Evolutionary conservation across 1,284 basidiomycete species (phyloP), one percentile per base, ranked within the genome.

Genomic region (Marasmius sp.): DNA sequence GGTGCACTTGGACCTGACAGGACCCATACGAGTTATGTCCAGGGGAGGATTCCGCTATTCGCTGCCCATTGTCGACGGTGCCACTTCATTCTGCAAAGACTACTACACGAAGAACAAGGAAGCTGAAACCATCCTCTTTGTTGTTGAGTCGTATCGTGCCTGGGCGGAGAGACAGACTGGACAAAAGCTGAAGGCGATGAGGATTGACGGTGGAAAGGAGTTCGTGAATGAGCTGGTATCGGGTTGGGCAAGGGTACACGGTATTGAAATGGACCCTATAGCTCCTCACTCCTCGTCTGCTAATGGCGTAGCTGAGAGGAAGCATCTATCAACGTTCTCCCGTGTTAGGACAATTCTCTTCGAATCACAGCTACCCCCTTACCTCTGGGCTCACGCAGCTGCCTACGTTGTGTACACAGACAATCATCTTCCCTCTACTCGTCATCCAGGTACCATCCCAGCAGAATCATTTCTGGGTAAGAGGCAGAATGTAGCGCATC

Each of bases 391-490:
- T 0, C 22, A 64, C 10, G 68, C 66, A 0, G 61, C 59, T 5
- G 61, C 66, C 0, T 54, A 61, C 2, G 49, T 63, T 0, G 56
- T 67, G 0, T 72, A 73, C 49, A 33, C 65, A 6, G 50, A 65
- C 10, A 70, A 71, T 51, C 64, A 66, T 10, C 67, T 72, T 9
- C 70, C n/a, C n/a, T n/a, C n/a, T n/a, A n/a, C n/a, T n/a, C 69
- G 0, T 68, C 66, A 1, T 8, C 67, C 65, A 1, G 66, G 61
- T 2, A 38, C 41, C 3, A 65, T 70, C 1, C 72, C 72, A 0
- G 59, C 57, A 1, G 65, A 70, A 37, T 11, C 50, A 3, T 72
- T 64, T 60, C 62, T 60, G 1, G 61, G 57, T 8, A 63, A 66
- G 18, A 39, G 65, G 2, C 68, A 69, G 20, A 66, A 71, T 41